Conservation (phyloP, 345 rosid genomes). For the Heritiera littoralis region DNA sequence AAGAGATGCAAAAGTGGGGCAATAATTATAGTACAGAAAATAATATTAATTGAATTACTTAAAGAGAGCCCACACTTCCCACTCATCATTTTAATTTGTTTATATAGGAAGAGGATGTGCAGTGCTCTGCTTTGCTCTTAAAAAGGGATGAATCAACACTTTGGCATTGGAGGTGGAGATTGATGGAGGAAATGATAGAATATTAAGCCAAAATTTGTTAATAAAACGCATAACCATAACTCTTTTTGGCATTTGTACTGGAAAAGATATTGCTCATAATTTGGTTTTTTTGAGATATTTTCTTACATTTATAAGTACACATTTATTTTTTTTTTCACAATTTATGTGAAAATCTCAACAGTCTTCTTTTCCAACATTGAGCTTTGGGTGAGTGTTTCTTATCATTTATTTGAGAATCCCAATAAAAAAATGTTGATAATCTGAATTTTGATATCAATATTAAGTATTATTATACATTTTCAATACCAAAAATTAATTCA, state of each 20-base stretch:
- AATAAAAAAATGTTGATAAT: too few relatives aligned
- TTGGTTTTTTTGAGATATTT: background rate
- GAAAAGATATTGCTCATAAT: background rate
- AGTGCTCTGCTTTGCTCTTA: background rate
- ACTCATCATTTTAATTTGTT: background rate
- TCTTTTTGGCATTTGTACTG: background rate
- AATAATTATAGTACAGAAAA: background rate
- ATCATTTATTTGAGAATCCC: too few relatives aligned
- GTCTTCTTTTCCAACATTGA: too few relatives aligned
- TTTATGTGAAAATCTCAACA: too few relatives aligned
- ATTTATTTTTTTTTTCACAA: too few relatives aligned
- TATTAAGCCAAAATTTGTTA: background rate
- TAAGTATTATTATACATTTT: too few relatives aligned
- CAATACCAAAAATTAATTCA: too few relatives aligned
- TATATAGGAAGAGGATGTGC: background rate
- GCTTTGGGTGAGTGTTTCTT: too few relatives aligned
- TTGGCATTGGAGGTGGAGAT: background rate
- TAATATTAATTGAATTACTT: too few relatives aligned
- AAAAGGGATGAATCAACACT: background rate
- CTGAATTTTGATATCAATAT: too few relatives aligned
- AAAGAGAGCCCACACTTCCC: background rate
- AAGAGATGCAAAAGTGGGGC: background rate
- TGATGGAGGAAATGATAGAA: background rate
- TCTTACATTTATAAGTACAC: too few relatives aligned
- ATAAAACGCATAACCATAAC: background rate